Evolutionary conservation across 768 basidiomycete genomes (phyloP), one percentile per base, ranked within the genome.

Genomic region (Podaxis carcinomalis): DNA sequence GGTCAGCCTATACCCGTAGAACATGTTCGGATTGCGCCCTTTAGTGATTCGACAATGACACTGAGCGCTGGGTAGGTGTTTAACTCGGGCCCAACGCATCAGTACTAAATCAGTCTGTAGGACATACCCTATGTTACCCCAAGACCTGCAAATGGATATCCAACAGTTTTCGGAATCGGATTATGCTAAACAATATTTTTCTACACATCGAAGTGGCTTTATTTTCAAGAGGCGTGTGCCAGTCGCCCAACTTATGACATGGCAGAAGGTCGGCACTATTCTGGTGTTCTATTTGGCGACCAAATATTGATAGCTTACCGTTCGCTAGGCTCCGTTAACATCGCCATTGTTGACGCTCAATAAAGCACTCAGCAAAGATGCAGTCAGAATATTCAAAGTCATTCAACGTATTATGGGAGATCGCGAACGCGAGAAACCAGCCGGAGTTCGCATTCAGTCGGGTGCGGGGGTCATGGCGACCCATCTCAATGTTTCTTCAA

Each of bases 341-440:
- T 82, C 87, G 0, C 93, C 95, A 2, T 76, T 98, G 13, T 83
- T 98, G 19, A 80, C 86, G 4, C 73, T 93, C 7, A 86, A 86
- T 57, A 80, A 87, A 4, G 63, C 79, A 0, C 76, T 93, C 21
- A 82, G 85, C 62, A 87, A 85, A 68, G 89, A 95, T 65, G 92
- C 92, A 0, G 83, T 95, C 58, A 88, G 85, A 68, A 80, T 88
- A 4, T 98, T 97, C 83, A 93, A 90, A 69, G 86, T 92, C 27
- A 83, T 96, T 47, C 95, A 97, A 69, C 89, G 87, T 58, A 85
- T 95, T 49, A 98, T 97, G 94, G 93, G 93, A 40, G 95, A 97
- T 68, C 82, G 93, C 6, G 90, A 93, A 65, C 85, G 85, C 23
- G 90, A 91, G 62, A 82, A 78, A 61, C 71, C 80, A 2, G 74